These are phyloP conservation scores for Salvia hispanica DNA, from an alignment of 257 asterid species.

Conservation along the genomic window DNA sequence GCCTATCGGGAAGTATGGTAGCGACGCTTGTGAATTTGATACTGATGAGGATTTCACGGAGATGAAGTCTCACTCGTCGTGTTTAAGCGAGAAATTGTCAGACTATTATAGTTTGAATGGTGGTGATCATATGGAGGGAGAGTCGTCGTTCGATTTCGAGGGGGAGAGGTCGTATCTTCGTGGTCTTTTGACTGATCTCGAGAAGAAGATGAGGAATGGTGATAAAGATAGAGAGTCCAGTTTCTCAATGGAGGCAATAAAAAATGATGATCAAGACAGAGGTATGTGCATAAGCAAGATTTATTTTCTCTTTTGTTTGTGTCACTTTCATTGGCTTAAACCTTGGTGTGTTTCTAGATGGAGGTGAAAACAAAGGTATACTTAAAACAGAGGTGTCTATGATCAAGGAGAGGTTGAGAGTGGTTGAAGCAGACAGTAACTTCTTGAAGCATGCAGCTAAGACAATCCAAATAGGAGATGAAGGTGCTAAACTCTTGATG, in stretches of 20 bases:
- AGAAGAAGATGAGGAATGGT: constrained; percentile 39
- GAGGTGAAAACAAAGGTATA: constrained; percentile 37
- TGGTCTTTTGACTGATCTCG: constrained; percentile 49
- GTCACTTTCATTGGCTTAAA: not conserved
- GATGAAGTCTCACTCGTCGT: constrained; percentile 48
- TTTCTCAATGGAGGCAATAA: constrained; percentile 19
- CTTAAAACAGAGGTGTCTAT: constrained; percentile 60
- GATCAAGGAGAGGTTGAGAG: constrained; percentile 67
- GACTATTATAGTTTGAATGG: constrained; percentile 47
- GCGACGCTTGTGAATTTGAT: constrained; percentile 69
- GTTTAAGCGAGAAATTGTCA: constrained; percentile 47
- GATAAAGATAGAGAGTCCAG: constrained; percentile 37
- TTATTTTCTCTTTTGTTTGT: not conserved
- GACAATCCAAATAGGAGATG: constrained; percentile 61
- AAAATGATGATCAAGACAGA: constrained; percentile 36
- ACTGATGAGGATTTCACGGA: constrained; percentile 68
- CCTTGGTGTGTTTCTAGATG: constrained; percentile 29
- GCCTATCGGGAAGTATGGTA: constrained; percentile 45
- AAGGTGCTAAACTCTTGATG: constrained; percentile 61
- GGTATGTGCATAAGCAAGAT: constrained; percentile 31
- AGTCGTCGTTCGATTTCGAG: constrained; percentile 51
- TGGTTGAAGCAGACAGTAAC: constrained; percentile 73
- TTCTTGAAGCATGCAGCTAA: constrained; percentile 75
- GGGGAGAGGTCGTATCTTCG: constrained; percentile 57
- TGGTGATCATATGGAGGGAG: constrained; percentile 41